Evolutionary conservation across 352 stramenopile genomes (phyloP).

Genomic region (Globisporangium cylindrosporum): DNA sequence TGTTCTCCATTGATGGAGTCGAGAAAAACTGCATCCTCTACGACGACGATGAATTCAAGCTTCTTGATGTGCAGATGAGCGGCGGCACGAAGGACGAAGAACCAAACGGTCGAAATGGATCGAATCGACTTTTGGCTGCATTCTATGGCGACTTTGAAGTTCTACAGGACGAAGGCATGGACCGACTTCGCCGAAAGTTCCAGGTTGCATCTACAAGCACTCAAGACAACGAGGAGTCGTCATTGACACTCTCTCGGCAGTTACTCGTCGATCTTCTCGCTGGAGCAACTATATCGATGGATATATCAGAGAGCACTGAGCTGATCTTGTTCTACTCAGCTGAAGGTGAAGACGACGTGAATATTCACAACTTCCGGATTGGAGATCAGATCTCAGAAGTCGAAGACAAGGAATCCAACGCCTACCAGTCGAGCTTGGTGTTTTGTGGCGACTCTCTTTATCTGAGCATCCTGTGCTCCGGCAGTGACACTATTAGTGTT

Average conservation of each 20-base stretch:
- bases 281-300: slow-evolving; percentile 13
- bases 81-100: background rate
- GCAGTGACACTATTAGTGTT: slow-evolving; percentile 16
- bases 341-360: slow-evolving; percentile 18
- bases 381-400: slow-evolving; percentile 30
- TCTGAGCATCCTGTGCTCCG: slow-evolving; percentile 39
- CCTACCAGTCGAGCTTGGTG: slow-evolving; percentile 51
- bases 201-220: slow-evolving; percentile 3
- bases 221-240: slow-evolving; percentile 11
- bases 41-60: slow-evolving; percentile 28
- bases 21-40: slow-evolving; percentile 26
- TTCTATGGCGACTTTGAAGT: slow-evolving; percentile 59
- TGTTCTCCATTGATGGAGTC: slow-evolving; percentile 16
- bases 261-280: slow-evolving; percentile 28
- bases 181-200: slow-evolving; percentile 22
- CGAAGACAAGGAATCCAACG: slow-evolving; percentile 26
- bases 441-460: slow-evolving; percentile 42
- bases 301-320: slow-evolving; percentile 23
- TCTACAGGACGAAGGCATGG: slow-evolving; percentile 27
- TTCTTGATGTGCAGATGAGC: slow-evolving; percentile 5
- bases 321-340: slow-evolving; percentile 28
- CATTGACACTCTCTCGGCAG: slow-evolving; percentile 20
- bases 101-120: background rate
- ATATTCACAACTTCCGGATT: slow-evolving; percentile 21
- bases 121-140: slow-evolving; percentile 21